Evolutionary conservation across 179 eudicot species (phyloP), one percentile per base, ranked within the genome.

Genomic region (Pouteria campechiana): DNA sequence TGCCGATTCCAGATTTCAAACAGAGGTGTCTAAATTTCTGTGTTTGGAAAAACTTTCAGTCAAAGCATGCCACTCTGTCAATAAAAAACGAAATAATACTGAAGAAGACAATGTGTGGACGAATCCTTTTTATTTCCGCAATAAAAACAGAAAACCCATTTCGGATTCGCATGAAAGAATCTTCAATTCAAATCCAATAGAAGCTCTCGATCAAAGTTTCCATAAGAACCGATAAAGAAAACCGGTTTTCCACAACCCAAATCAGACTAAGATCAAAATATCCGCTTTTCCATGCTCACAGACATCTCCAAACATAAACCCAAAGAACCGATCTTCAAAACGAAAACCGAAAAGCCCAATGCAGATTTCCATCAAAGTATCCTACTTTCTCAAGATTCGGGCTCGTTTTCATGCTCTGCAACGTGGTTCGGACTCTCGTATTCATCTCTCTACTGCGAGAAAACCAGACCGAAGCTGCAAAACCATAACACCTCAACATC

Each of bases 331-430:
- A 16, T 25, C 19, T 35, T 37, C 20, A 28, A 44, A 20, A 46
- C 18, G 15, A n/a, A 28, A 19, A n/a, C 4, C 15, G 8, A 27
- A 55, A 10, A 22, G 31, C 32, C 50, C 46, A 37, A 16, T 37
- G 45, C 32, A 37, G 20, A 21, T 7, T 10, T 21, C 8, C 10
- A 37, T 55, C 12, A 43, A 16, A 25, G 13, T 6, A 30, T 17
- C 17, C 41, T 51, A 65, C 68, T 16, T 70, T 61, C 37, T 34
- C 62, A 25, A 30, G 40, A 47, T 59, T 57, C 28, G 45, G 25
- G 34, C 58, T 50, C 22, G 70, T 38, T 56, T 60, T 70, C 69
- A 63, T 44, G 11, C 65, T 40, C 54, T 57, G 56, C 61, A 66
- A 44, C 35, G 30, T 52, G 11, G 53, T 57, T 41, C 61, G 29